Evolutionary conservation across 192 early-diverging fungal species (phyloP).

Genomic region (Backusella morwellensis): DNA sequence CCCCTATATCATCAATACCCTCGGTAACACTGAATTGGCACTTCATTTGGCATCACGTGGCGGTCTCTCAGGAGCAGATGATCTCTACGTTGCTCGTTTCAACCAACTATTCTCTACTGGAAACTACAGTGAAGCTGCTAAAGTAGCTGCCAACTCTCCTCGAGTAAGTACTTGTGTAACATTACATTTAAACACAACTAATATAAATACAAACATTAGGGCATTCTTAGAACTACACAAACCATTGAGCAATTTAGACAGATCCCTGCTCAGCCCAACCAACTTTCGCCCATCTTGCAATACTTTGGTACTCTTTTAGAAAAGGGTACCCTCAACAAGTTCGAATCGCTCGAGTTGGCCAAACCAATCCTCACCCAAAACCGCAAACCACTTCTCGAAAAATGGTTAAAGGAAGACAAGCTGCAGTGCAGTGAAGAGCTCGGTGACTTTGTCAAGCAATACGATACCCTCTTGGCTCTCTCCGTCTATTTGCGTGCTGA

Average conservation of each 20-base stretch:
- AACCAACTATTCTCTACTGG: conserved; percentile 76
- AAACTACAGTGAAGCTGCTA: conserved; percentile 86
- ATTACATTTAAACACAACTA: not conserved
- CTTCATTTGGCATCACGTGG: conserved; percentile 86
- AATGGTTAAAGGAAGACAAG: conserved; percentile 99
- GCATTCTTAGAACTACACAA: conserved; percentile 89
- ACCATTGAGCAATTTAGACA: conserved; percentile 96
- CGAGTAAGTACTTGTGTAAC: conserved; percentile 42
- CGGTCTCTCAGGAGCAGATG: conserved; percentile 91
- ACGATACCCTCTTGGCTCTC: conserved; percentile 88
- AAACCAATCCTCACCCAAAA: conserved; percentile 87
- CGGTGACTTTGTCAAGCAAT: conserved; percentile 93
- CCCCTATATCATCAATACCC: conserved; percentile 82
- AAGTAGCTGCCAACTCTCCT: conserved; percentile 93
- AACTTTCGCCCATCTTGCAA: conserved; percentile 91
- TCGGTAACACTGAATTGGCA: conserved; percentile 89
- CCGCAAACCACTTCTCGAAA: conserved; percentile 92
- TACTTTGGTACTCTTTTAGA: conserved; percentile 97
- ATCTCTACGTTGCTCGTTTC: conserved; percentile 90
- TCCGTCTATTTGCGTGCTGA: conserved; percentile 95
- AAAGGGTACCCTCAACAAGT: conserved; percentile 91
- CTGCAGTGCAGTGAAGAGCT: conserved; percentile 97
- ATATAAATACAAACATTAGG: conserved; percentile 37
- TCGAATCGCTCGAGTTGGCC: conserved; percentile 93
- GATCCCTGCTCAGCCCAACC: conserved; percentile 69